Conservation (phyloP, 2,329 filamentous ascomycete species). For the Fusarium fujikuroi region DNA sequence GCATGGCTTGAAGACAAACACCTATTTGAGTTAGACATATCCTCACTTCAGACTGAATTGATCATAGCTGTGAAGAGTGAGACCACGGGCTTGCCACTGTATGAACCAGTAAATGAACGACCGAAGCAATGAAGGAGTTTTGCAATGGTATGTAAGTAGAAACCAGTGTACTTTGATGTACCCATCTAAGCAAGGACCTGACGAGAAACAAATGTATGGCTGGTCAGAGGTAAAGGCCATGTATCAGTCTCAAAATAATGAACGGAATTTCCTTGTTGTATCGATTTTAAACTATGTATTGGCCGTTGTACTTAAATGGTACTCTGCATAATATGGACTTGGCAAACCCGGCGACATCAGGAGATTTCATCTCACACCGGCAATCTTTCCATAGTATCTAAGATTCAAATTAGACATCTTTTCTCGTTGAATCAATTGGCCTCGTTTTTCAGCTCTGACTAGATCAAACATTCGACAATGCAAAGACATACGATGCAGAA, state of each 20-base stretch:
- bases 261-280: background rate
- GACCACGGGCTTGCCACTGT: background rate
- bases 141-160: background rate
- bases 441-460: background rate
- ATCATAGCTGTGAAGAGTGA: background rate
- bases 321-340: background rate
- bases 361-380: background rate
- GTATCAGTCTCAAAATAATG: background rate
- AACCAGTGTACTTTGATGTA: background rate
- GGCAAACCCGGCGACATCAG: background rate
- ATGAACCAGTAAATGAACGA: background rate
- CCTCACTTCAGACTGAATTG: background rate
- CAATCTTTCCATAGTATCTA: slow-evolving; percentile 1
- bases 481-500: slow-evolving; percentile 27
- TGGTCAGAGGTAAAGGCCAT: background rate
- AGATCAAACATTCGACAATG: slow-evolving; percentile 20
- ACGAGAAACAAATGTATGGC: background rate
- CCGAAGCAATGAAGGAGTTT: background rate
- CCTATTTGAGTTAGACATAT: background rate
- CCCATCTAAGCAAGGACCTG: background rate
- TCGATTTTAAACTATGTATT: background rate
- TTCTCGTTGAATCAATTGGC: background rate
- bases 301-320: background rate
- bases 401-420: background rate
- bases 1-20: background rate